Evolutionary conservation across 495 filamentous ascomycete genomes (phyloP).

Genomic region (Tuber calosporum): DNA sequence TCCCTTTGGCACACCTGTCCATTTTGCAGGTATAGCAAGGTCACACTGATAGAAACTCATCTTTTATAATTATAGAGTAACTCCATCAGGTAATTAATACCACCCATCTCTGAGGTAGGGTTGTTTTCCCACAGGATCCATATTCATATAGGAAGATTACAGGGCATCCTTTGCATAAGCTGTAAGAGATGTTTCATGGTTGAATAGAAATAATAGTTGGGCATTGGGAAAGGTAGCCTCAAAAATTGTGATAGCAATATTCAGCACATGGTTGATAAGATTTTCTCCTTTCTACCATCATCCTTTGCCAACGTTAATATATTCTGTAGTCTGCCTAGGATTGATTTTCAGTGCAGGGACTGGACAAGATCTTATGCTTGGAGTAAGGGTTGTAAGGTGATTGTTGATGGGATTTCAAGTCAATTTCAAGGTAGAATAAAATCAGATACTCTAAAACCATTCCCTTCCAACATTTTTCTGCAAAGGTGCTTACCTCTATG

Average conservation of each 20-base stretch:
- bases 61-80: not conserved
- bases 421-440: slow-evolving; percentile 1
- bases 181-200: not conserved
- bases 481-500: too few species aligned
- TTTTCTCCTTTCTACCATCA: slow-evolving; percentile 7
- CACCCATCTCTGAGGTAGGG: not conserved
- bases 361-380: too few species aligned
- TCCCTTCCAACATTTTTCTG: not conserved
- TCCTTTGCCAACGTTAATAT: not conserved
- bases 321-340: not conserved
- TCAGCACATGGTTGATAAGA: not conserved
- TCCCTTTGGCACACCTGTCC: not conserved
- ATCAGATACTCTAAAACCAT: not conserved
- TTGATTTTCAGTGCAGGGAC: too few species aligned
- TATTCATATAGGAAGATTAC: too few species aligned
- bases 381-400: too few species aligned
- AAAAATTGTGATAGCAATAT: slow-evolving; percentile 5
- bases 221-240: not conserved
- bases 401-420: not conserved
- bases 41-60: not conserved
- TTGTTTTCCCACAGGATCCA: not conserved
- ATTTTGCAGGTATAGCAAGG: not conserved
- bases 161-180: not conserved
- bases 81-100: not conserved
- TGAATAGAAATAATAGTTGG: not conserved